Percentiles rank a stretch among this genome's conserved stretches.
Conservation (phyloP, 495 filamentous ascomycete species). For the Penicillium robsamsonii region DNA sequence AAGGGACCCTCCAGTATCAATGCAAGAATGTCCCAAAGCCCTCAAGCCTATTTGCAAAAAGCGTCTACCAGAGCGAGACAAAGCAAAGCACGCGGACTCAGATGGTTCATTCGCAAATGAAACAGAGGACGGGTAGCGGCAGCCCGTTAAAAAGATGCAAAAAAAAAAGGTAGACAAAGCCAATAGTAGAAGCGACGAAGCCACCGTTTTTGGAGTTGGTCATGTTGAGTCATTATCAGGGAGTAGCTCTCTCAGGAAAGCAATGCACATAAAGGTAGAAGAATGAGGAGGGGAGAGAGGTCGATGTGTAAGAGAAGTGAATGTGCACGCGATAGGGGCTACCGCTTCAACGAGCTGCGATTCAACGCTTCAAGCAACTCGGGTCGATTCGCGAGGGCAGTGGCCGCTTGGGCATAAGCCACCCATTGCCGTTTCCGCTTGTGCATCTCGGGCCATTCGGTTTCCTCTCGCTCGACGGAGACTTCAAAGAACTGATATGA, state of each 20-base stretch:
- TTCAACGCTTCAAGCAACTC: constrained; percentile 86
- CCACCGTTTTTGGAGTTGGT: constrained; percentile 31
- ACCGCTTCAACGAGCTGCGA: constrained; percentile 70
- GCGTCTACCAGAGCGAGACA: constrained; percentile 4
- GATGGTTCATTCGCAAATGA: not conserved
- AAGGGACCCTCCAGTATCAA: constrained; percentile 3
- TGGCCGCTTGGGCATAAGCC: constrained; percentile 73
- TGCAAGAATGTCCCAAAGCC: constrained; percentile 2
- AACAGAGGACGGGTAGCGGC: constrained; percentile 13
- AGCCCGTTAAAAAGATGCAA: constrained; percentile 16
- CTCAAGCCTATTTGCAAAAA: constrained; percentile 6
- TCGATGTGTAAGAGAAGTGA: constrained; percentile 15
- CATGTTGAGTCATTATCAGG: constrained; percentile 42
- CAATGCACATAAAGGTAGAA: constrained; percentile 8
- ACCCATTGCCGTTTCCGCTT: constrained; percentile 91
- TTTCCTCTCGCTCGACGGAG: constrained; percentile 75
- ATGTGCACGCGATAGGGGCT: constrained; percentile 26
- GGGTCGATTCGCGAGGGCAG: constrained; percentile 71
- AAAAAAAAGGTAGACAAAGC: constrained; percentile 15
- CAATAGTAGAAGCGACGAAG: constrained; percentile 28
- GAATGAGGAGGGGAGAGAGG: not conserved
- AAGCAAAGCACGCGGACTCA: constrained; percentile 8
- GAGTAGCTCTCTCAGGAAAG: constrained; percentile 15
- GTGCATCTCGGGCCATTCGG: constrained; percentile 89
- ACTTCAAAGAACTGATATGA: constrained; percentile 89